These are phyloP conservation scores for Ascochyta rabiei DNA, from an alignment of 2,329 filamentous ascomycete genomes.

Conservation along the genomic window DNA sequence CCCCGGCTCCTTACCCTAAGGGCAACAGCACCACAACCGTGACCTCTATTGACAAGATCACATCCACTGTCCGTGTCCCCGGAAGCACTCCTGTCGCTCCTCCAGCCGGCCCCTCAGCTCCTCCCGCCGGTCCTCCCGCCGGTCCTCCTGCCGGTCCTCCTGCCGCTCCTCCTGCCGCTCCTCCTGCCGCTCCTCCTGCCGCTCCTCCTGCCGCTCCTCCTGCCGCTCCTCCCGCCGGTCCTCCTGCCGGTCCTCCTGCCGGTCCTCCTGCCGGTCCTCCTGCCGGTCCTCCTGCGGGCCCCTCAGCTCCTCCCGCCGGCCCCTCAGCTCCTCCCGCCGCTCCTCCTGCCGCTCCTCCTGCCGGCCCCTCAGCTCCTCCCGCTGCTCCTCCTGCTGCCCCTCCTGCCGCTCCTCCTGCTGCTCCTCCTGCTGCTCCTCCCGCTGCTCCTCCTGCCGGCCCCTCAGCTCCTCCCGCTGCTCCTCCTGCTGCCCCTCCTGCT, in stretches of 20 bases:
- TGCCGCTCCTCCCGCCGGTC: not conserved
- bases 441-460: not conserved
- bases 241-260: not conserved
- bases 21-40: slow-evolving; percentile 9
- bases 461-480: not conserved
- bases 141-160: not conserved
- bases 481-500: not conserved
- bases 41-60: slow-evolving; percentile 8
- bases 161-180: not conserved
- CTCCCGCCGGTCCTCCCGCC: not conserved
- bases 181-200: not conserved
- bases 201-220: not conserved
- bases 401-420: not conserved
- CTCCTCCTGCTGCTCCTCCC: not conserved
- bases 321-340: not conserved
- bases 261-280: not conserved
- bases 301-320: no score
- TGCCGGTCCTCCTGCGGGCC: not conserved
- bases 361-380: no score
- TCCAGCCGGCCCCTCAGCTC: not conserved
- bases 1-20: slow-evolving; percentile 1
- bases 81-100: slow-evolving; percentile 1
- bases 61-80: not conserved
- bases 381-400: no score
- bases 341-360: not conserved